A percentile compares a stretch with the other conserved stretches of the same genome.
Evolutionary conservation across 148 eudicot species (phyloP).

Genomic region (Simmondsia chinensis): DNA sequence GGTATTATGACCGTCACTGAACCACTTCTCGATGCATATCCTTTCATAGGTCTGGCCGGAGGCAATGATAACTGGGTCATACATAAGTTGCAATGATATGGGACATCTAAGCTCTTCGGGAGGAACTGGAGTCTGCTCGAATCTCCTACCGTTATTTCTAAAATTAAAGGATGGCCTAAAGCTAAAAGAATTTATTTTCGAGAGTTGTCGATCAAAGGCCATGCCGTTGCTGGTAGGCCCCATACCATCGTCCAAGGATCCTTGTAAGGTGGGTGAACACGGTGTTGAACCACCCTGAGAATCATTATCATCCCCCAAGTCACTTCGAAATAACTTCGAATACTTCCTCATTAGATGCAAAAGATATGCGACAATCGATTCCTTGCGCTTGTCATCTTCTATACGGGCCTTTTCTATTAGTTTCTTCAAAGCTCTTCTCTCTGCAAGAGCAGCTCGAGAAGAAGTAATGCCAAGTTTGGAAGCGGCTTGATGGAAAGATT

Average conservation of each 20-base stretch:
- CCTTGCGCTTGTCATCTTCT: conserved; percentile 93
- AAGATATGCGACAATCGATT: conserved; percentile 85
- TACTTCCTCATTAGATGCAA: conserved; percentile 89
- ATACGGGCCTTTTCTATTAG: conserved; percentile 74
- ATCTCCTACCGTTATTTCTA: conserved; percentile 47
- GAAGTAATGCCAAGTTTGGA: conserved; percentile 81
- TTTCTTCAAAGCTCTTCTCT: conserved; percentile 86
- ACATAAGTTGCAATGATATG: conserved; percentile 95
- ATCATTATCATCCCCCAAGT: conserved; percentile 87
- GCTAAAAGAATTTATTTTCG: conserved; percentile 75
- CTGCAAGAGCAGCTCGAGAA: conserved; percentile 86
- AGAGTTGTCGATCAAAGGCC: conserved; percentile 69
- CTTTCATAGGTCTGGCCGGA: conserved; percentile 97
- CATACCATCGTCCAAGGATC: conserved; percentile 44
- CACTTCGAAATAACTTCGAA: conserved; percentile 85
- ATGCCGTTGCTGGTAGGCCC: conserved; percentile 24
- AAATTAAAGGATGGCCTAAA: conserved; percentile 44
- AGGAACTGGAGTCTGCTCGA: conserved; percentile 65
- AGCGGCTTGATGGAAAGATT: conserved; percentile 86
- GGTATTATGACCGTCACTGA: conserved; percentile 84
- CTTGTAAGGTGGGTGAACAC: conserved; percentile 87
- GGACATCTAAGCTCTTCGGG: conserved; percentile 98
- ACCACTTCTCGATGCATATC: conserved; percentile 95
- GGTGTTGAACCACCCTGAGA: conserved; percentile 98
- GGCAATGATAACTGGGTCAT: conserved; percentile 89